Conservation (phyloP, 2,329 filamentous ascomycete species). For the Penicillium sp. region DNA sequence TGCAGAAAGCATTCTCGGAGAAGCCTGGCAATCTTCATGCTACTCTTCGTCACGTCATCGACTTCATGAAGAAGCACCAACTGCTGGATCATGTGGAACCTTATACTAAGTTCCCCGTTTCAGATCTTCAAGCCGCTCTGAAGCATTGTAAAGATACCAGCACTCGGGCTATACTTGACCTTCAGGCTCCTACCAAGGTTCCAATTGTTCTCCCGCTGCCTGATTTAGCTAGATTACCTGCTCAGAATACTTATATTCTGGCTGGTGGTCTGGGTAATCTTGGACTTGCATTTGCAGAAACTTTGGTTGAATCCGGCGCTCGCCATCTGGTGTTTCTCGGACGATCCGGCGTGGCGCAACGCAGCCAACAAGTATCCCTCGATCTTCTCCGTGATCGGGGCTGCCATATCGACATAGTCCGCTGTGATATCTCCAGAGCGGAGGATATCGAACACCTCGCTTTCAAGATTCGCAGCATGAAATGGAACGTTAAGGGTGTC, state of each 20-base stretch:
- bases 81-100: slow-evolving; percentile 17
- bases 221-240: slow-evolving; percentile 9
- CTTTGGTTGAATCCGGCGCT: slow-evolving; percentile 21
- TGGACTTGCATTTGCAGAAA: slow-evolving; percentile 24
- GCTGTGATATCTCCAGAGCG: slow-evolving; percentile 21
- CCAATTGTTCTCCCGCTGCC: slow-evolving; percentile 18
- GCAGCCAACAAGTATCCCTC: slow-evolving; percentile 16
- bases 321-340: slow-evolving; percentile 28
- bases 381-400: slow-evolving; percentile 15
- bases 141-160: slow-evolving; percentile 13
- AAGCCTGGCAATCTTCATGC: slow-evolving; percentile 20
- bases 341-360: slow-evolving; percentile 19
- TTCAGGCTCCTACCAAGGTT: slow-evolving; percentile 18
- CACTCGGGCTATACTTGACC: slow-evolving; percentile 14
- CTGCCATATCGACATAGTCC: slow-evolving; percentile 17
- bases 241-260: slow-evolving; percentile 23
- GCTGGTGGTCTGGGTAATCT: slow-evolving; percentile 28
- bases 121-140: slow-evolving; percentile 13
- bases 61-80: slow-evolving; percentile 20
- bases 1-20: slow-evolving; percentile 18
- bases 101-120: slow-evolving; percentile 13
- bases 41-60: slow-evolving; percentile 15
- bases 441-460: slow-evolving; percentile 19
- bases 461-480: slow-evolving; percentile 14
- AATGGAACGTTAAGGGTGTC: slow-evolving; percentile 20